Conservation (phyloP, 495 filamentous ascomycete species). For the Penicillium pulvis region DNA sequence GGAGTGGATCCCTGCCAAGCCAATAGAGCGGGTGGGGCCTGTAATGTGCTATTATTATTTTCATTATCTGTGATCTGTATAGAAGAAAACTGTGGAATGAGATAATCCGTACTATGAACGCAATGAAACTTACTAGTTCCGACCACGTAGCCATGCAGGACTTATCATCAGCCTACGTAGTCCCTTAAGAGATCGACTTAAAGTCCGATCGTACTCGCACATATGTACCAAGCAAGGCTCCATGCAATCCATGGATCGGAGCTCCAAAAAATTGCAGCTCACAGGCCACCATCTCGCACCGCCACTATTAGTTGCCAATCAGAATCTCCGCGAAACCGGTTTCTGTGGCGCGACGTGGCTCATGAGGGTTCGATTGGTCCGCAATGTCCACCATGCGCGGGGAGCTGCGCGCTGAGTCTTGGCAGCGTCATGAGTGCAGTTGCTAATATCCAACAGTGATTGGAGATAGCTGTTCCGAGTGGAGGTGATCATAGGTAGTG, state of each 20-base stretch:
- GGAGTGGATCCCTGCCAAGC: conserved; percentile 8
- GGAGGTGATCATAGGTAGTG: neutral
- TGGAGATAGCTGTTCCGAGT: neutral
- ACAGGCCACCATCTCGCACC: conserved; percentile 14
- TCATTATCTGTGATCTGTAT: too few species aligned
- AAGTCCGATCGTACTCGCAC: neutral
- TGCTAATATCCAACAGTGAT: neutral
- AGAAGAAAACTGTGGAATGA: too few species aligned
- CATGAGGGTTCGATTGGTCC: neutral
- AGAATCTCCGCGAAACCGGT: conserved; percentile 9
- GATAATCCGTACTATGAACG: too few species aligned
- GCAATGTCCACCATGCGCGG: conserved; percentile 8
- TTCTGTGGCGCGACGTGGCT: conserved; percentile 31
- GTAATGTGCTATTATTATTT: neutral
- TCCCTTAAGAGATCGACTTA: neutral
- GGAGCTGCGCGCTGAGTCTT: conserved; percentile 13
- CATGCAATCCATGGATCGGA: neutral
- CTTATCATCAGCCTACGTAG: neutral
- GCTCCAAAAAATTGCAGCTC: neutral
- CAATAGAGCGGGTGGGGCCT: conserved; percentile 4
- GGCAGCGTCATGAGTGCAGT: conserved; percentile 27
- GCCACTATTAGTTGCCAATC: conserved; percentile 24
- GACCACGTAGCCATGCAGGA: conserved; percentile 1
- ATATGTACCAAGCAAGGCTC: neutral
- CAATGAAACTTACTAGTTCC: neutral